Base-by-base conservation (phyloP, 192 early-diverging fungal species). In the Coemansia aciculifera region DNA sequence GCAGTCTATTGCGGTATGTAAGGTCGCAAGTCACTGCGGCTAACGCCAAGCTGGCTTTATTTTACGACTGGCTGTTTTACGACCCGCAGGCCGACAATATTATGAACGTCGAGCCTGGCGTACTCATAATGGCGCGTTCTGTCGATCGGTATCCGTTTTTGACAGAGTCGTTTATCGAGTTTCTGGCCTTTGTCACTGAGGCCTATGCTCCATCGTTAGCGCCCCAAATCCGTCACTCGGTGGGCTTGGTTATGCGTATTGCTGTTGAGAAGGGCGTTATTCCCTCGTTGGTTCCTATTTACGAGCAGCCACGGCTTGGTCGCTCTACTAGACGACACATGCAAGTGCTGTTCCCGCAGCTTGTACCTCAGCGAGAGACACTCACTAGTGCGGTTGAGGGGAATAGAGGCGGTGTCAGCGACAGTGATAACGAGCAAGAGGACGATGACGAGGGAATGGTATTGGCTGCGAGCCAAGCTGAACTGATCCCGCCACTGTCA, bases 41-140 rank as follows among this genome's bases (percentile, higher is more conserved):
- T 15, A 88, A 89, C 63, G 87, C 87, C 42, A 93, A 93, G 44
- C 78, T 90, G 19, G 91, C 92, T 11, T 64, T 93, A 37, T 89
- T 91, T 52, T 90, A 87, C 59, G 92, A 93, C 68, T 93, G 92
- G 92, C 69, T 93, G 19, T 90, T 89, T 51, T 93, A 86, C 63
- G 84, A 86, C 24, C 82, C 88, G 5, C 34, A 17, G 1, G 63
- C 60, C n/a, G 90, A 92, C 57, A 90, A 81, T 62, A 88, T 93
- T 31, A 93, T 93, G 92, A 77, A 64, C 19, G 69, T 85, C 75
- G 92, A 93, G 72, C 92, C 92, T 0, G 90, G 87, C 2, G 89
- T 92, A 69, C 76, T 93, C 6, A 75, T 93, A 1, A 90, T 93
- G 83, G 86, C 90, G 59, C 63, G 85, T 21, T 90, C 90, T 0